A percentile compares a stretch with the other conserved stretches of the same genome.
Evolutionary conservation across 805 yeast species (phyloP).

Genomic region (Grigorovia humatica): DNA sequence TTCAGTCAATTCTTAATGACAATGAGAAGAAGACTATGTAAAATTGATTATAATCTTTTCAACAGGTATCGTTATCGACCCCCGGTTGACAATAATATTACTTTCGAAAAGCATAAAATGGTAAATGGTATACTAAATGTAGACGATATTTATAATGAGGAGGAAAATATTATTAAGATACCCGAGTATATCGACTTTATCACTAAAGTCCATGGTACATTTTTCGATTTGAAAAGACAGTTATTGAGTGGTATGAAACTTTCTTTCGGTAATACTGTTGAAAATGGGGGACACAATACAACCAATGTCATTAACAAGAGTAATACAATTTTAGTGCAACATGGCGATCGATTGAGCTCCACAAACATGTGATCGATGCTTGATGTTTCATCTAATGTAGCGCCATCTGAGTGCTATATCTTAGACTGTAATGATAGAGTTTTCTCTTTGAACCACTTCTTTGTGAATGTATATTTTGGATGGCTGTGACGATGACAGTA

Average conservation of each 20-base stretch:
- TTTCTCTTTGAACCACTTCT: no score
- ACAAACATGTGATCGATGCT: not conserved
- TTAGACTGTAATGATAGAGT: no score
- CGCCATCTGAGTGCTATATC: no score
- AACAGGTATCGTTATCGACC: conserved; percentile 4
- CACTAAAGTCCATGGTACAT: conserved; percentile 3
- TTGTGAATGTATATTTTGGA: no score
- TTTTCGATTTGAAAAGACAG: conserved; percentile 7
- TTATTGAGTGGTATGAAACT: not conserved
- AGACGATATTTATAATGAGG: conserved; percentile 7
- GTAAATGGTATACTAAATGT: not conserved
- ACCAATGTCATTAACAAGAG: not conserved
- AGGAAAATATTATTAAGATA: conserved; percentile 7
- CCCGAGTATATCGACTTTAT: conserved; percentile 11
- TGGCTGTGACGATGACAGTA: no score
- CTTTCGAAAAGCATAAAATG: not conserved
- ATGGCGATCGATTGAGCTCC: not conserved
- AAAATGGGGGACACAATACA: not conserved
- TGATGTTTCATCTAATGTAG: not conserved
- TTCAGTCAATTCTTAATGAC: conserved; percentile 25
- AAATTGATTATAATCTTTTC: conserved; percentile 12
- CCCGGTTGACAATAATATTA: not conserved
- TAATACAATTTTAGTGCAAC: not conserved
- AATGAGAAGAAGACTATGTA: conserved; percentile 14
- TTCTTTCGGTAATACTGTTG: not conserved